Evolutionary conservation across 2,329 filamentous ascomycete species (phyloP), one percentile per base, ranked within the genome.

Genomic region (Chrysoporthe puriensis): DNA sequence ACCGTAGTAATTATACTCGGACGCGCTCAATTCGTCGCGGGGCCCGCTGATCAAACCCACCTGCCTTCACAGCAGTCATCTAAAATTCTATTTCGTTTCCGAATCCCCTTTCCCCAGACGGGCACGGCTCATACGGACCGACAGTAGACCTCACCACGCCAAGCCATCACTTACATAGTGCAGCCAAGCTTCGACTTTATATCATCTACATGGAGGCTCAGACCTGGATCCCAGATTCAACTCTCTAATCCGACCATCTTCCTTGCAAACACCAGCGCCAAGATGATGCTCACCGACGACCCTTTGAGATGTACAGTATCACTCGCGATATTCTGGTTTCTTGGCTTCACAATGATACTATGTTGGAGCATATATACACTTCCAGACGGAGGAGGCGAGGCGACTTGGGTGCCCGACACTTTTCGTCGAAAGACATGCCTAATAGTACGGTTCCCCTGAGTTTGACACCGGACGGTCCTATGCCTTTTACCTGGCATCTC

Each of bases 311-410:
- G 44, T 43, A n/a, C 32, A 4, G 54, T 65, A 8, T 32, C 56
- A 16, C 36, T 46, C n/a, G 54, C 32, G 34, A 60, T 60, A 14
- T 32, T 40, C 16, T 65, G 63, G 63, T 65, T 65, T 14, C 56
- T 65, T 5, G 63, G 63, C 2, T 65, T 65, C 43, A 65, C 63
- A 5, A 18, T 65, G 16, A 56, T 60, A 6, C n/a, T 65, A 40
- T 65, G 63, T 26, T 65, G 63, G 63, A 65, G 56, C 42, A 65
- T 65, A 9, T 65, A 48, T 21, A 46, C 43, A 4, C 34, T 65
- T 4, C 63, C 63, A 4, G 63, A 65, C 32, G 63, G 54, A 40
- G 54, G 56, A 50, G 63, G 63, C 36, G 46, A 65, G 54, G 63
- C 63, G 2, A 58, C 44, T 16, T 65, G 63, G 63, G 63, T 65